Evolutionary conservation across 495 filamentous ascomycete genomes (phyloP), one percentile per base, ranked within the genome.

Genomic region (Aspergillus biplanus): DNA sequence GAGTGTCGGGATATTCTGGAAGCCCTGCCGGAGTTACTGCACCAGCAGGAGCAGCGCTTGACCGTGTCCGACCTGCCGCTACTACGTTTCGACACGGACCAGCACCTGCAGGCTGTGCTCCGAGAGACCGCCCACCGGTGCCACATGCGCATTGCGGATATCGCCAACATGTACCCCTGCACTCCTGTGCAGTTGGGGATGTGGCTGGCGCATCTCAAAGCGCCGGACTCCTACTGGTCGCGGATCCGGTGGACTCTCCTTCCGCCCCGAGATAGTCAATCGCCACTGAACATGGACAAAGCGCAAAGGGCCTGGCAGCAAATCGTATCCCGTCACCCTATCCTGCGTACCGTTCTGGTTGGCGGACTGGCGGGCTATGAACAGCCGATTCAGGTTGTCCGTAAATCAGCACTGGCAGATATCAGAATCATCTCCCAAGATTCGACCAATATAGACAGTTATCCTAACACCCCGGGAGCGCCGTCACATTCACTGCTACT

Each of bases 1-100:
- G 75, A 75, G 50, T 88, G 81, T 65, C 72, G 81, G 54, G 65
- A 80, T 39, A 74, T 80, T 9, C 73, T 89, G 2, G 73, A 76
- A 15, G 75, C 75, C 71, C 78, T 54, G 67, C 81, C 77, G 21
- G 73, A 79, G 56, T 64, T 68, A 0, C 39, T 39, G 37, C 37
- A 13, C 37, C 37, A 39, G 37, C 37, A 39, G 12, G 49, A 27
- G 4, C 37, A 50, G 15, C 27, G n/a, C 15, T 33, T 58, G 8
- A 58, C 61, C 0, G 15, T 59, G 39, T 34, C 78, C 31, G 80
- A 87, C 67, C 78, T 85, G 34, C 82, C 82, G 11, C 75, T 86
- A 27, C 11, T 59, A 5, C 21, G 11, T 2, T 9, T 58, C 39
- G 44, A 42, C 1, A 18, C 66, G 33, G 81, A 85, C 48, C 68